A percentile compares a stretch with the other conserved stretches of the same genome.
phyloP scores from a whole-genome alignment of 1,139 yeast genomes.

The Lodderomyces pseudojiufengensis region DNA sequence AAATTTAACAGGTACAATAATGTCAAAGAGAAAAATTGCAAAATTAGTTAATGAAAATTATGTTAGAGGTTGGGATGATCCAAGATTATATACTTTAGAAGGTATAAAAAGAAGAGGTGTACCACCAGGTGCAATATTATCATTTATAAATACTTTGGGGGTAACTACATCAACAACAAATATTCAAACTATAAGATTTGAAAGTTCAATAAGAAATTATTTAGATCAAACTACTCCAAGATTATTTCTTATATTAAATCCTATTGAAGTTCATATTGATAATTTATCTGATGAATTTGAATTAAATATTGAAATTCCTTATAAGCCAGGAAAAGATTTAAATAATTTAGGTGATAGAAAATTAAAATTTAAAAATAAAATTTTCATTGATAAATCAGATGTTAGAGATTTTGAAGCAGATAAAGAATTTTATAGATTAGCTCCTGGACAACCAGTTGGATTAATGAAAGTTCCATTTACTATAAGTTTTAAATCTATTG shows the following conservation, averaged over 20 bases:
- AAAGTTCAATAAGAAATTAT: conserved; percentile 80
- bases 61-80: conserved; percentile 99
- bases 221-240: conserved; percentile 93
- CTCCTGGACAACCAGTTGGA: conserved; percentile 96
- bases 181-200: conserved; percentile 87
- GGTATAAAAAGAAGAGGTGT: conserved; percentile 96
- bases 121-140: conserved; percentile 97
- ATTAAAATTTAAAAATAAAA: conserved; percentile 69
- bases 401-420: conserved; percentile 34
- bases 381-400: conserved; percentile 83
- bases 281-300: conserved; percentile 73
- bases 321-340: conserved; percentile 80
- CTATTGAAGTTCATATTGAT: conserved; percentile 77
- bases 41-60: conserved; percentile 75
- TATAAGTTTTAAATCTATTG: conserved; percentile 67
- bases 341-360: conserved; percentile 65
- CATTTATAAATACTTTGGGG: conserved; percentile 92
- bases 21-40: conserved; percentile 94
- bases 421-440: conserved; percentile 74
- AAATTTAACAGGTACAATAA: conserved; percentile 88
- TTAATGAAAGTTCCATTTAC: conserved; percentile 86
- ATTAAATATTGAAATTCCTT: conserved; percentile 65
- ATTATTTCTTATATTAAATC: conserved; percentile 88
- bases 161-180: conserved; percentile 92
- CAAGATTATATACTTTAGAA: conserved; percentile 90